Evolutionary conservation across 805 yeast genomes (phyloP).

Genomic region (Blastobotrys parvus): DNA sequence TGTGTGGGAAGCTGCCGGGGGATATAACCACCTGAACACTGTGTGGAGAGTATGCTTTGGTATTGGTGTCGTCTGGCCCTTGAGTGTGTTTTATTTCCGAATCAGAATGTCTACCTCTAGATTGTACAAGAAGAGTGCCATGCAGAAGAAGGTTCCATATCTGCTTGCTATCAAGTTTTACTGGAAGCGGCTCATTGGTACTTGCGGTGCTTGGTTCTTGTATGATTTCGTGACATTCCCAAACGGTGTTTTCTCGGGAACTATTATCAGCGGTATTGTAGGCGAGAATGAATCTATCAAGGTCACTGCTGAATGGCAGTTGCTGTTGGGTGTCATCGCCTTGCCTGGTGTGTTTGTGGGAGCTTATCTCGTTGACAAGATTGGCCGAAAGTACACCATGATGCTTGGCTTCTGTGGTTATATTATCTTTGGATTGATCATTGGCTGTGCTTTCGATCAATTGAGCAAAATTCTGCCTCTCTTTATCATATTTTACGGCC

Average conservation of each 20-base stretch:
- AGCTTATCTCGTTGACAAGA: slow-evolving; percentile 50
- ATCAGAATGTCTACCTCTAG: slow-evolving; percentile 59
- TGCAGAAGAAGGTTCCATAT: slow-evolving; percentile 50
- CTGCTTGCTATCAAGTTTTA: slow-evolving; percentile 53
- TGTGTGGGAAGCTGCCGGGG: slow-evolving; percentile 51
- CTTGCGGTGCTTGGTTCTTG: slow-evolving; percentile 70
- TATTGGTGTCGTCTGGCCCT: slow-evolving; percentile 66
- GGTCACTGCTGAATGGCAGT: slow-evolving; percentile 61
- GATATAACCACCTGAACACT: slow-evolving; percentile 34
- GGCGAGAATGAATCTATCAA: slow-evolving; percentile 42
- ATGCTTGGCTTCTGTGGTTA: slow-evolving; percentile 64
- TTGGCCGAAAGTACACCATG: slow-evolving; percentile 64
- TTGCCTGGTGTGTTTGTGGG: slow-evolving; percentile 70
- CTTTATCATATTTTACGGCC: slow-evolving; percentile 64
- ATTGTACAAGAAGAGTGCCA: slow-evolving; percentile 56
- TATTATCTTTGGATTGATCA: slow-evolving; percentile 40
- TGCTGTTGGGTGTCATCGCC: slow-evolving; percentile 54
- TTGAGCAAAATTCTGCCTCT: slow-evolving; percentile 43
- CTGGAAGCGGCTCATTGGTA: slow-evolving; percentile 62
- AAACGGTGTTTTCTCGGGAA: slow-evolving; percentile 59
- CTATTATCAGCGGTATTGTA: slow-evolving; percentile 51
- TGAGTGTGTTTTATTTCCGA: slow-evolving; percentile 64
- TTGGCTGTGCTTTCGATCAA: slow-evolving; percentile 39
- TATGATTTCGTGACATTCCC: slow-evolving; percentile 79
- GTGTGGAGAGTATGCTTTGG: slow-evolving; percentile 71